Percentiles rank a stretch among this genome's conserved stretches.
Conservation (phyloP, 495 filamentous ascomycete genomes). For the Neurospora tetrasperma region DNA sequence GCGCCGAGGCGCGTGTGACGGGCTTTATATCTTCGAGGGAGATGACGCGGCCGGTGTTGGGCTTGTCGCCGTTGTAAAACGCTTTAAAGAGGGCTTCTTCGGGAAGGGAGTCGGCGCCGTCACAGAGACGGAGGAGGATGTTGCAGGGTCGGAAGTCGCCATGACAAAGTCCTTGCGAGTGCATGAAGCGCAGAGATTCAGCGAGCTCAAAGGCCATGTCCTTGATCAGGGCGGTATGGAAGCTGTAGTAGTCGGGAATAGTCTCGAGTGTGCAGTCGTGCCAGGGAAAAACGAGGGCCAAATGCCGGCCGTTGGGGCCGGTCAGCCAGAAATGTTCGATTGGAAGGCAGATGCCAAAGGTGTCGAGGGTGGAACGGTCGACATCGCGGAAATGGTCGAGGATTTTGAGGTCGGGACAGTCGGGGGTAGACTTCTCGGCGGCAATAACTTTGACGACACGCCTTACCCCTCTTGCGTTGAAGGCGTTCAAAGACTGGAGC, state of each 20-base stretch:
- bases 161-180: neutral
- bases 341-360: constrained; percentile 10
- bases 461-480: constrained; percentile 5
- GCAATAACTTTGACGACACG: constrained; percentile 20
- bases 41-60: neutral
- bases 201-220: neutral
- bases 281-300: constrained; percentile 22
- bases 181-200: neutral
- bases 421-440: constrained; percentile 2
- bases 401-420: constrained; percentile 11
- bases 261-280: constrained; percentile 3
- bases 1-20: neutral
- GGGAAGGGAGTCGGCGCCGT: constrained; percentile 14
- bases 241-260: neutral
- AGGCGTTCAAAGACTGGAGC: too few relatives aligned
- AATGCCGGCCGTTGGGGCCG: constrained; percentile 30
- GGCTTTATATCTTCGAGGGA: neutral
- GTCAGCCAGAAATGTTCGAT: constrained; percentile 25
- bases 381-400: constrained; percentile 2
- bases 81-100: constrained; percentile 5
- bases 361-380: constrained; percentile 1
- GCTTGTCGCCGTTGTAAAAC: neutral
- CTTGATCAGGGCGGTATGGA: constrained; percentile 1
- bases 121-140: constrained; percentile 3
- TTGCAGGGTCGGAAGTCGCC: neutral